Base-by-base conservation (phyloP, 2,329 filamentous ascomycete genomes). In the Daldinia sp. region DNA sequence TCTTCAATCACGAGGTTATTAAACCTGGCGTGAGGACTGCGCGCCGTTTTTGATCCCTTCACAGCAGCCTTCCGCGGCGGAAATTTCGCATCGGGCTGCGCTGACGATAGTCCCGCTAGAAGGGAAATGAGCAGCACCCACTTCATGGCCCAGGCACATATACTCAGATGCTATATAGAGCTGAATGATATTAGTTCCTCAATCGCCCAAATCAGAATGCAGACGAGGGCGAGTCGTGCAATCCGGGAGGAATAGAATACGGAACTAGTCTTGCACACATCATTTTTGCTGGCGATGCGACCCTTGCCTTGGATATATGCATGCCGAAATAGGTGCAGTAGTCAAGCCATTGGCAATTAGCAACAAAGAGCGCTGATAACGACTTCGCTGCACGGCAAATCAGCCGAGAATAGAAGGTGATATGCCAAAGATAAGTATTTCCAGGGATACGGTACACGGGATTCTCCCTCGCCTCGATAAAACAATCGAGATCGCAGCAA, bases 381-480 rank as follows among this genome's bases (percentile, higher is more conserved):
- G 54, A 62, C 53, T 32, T 30, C 5, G 17, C 47, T 51, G 58
- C 60, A 60, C 39, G 61, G 59, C 45, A 60, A 57, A 69, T 65
- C 67, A 66, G 64, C 68, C 67, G 64, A 66, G 64, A 70, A 65
- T 17, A 69, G 68, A 69, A 70, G 68, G 68, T 70, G 63, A 65
- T 65, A 51, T 51, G 61, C 66, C 61, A 64, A n/a, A 66, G 63
- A 37, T 47, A 41, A n/a, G n/a, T n/a, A n/a, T n/a, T 3, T 37
- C 34, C 56, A 60, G 58, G 58, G 64, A 45, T 56, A 43, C 15
- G n/a, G n/a, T n/a, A n/a, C n/a, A n/a, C 35, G 27, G 25, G 53
- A 30, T 9, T 58, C 37, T 51, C 45, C 21, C 19, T 21, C n/a
- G 8, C 13, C 1, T 27, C 21, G 13, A 4, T 27, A 27, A 27